These are phyloP conservation scores for Fusarium subglutinans DNA, from an alignment of 2,329 filamentous ascomycete species.

Conservation along the genomic window DNA sequence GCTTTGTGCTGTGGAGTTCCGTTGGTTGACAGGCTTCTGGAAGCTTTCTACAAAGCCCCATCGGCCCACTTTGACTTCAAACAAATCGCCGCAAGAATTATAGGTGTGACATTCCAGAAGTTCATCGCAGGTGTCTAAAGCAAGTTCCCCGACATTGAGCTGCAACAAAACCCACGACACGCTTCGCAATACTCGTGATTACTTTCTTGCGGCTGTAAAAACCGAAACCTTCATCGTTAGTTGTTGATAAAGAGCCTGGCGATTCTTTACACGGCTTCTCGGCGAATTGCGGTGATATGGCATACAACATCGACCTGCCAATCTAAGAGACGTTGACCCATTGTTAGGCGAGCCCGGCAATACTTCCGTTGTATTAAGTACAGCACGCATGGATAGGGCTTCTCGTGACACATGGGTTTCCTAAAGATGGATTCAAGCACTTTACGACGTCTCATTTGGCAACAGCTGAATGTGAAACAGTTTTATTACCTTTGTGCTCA, in stretches of 20 bases:
- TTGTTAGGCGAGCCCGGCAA: constrained; percentile 39
- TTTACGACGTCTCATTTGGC: constrained; percentile 32
- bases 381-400: constrained; percentile 17
- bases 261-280: background rate
- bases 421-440: constrained; percentile 10
- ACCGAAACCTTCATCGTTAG: background rate
- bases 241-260: background rate
- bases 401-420: constrained; percentile 21
- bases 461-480: constrained; percentile 39
- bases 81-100: constrained; percentile 31
- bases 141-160: background rate
- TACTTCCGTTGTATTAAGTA: constrained; percentile 32
- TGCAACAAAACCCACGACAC: constrained; percentile 10
- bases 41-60: constrained; percentile 42
- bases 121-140: constrained; percentile 10
- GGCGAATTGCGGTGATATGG: constrained; percentile 12
- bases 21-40: constrained; percentile 41
- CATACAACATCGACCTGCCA: constrained; percentile 11
- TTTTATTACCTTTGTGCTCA: constrained; percentile 17
- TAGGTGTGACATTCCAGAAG: constrained; percentile 24
- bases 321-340: constrained; percentile 18
- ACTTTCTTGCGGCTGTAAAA: background rate
- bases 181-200: background rate
- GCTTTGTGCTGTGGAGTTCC: constrained; percentile 7
- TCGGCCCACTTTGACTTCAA: constrained; percentile 34